phyloP scores from a whole-genome alignment of 179 eudicot species.

The Corrigiola litoralis region DNA sequence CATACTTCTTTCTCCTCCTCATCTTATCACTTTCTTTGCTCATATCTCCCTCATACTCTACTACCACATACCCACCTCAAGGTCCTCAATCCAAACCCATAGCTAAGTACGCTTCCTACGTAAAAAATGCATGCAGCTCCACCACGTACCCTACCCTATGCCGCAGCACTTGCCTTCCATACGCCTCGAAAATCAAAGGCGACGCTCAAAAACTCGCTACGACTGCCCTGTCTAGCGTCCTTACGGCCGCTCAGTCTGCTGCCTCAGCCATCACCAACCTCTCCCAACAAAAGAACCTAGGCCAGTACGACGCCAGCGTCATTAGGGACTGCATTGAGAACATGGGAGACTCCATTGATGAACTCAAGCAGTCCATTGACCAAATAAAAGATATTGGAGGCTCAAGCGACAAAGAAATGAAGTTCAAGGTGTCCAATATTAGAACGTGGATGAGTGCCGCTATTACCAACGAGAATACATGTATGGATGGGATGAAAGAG shows the following conservation, averaged over 20 bases:
- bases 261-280: slow-evolving; percentile 26
- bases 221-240: slow-evolving; percentile 26
- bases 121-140: slow-evolving; percentile 14
- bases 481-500: slow-evolving; percentile 48
- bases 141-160: slow-evolving; percentile 28
- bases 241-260: slow-evolving; percentile 25
- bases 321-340: slow-evolving; percentile 48
- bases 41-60: neutral
- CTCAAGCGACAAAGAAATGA: neutral
- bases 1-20: neutral
- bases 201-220: slow-evolving; percentile 9
- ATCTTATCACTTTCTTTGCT: neutral
- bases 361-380: slow-evolving; percentile 33
- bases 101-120: slow-evolving; percentile 2
- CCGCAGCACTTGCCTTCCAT: slow-evolving; percentile 17
- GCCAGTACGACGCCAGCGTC: slow-evolving; percentile 25
- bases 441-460: slow-evolving; percentile 61
- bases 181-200: slow-evolving; percentile 19
- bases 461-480: slow-evolving; percentile 52
- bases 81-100: neutral
- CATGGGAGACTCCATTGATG: slow-evolving; percentile 36
- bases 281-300: slow-evolving; percentile 20
- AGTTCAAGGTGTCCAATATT: slow-evolving; percentile 36
- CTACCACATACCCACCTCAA: neutral
- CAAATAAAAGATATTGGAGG: slow-evolving; percentile 22